A percentile compares a stretch with the other conserved stretches of the same genome.
Conservation (phyloP, 441 rosid genomes). For the Mallotus japonicus region DNA sequence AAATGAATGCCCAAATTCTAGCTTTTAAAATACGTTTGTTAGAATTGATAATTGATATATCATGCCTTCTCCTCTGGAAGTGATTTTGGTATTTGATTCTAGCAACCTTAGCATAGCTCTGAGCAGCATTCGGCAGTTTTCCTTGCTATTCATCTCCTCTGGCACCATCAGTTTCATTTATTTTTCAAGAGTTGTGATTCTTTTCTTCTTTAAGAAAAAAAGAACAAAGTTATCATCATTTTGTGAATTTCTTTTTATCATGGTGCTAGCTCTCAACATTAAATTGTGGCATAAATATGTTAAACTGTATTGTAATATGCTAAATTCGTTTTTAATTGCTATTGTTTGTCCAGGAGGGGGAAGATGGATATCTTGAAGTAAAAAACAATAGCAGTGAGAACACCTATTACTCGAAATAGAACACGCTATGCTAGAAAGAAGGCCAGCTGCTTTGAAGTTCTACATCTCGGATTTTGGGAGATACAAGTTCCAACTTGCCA, state of each 20-base stretch:
- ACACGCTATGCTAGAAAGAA: neutral
- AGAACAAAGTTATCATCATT: neutral
- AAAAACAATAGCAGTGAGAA: conserved; percentile 27
- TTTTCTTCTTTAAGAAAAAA: neutral
- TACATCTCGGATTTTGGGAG: neutral
- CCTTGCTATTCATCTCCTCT: neutral
- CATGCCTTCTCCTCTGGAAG: neutral
- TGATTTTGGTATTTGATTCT: neutral
- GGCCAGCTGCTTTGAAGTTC: neutral
- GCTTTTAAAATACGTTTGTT: neutral
- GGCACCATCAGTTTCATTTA: neutral
- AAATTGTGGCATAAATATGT: too few species aligned
- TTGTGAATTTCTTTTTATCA: neutral
- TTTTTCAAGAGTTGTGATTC: neutral
- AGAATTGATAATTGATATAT: neutral
- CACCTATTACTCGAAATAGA: conserved; percentile 5
- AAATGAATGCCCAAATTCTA: conserved; percentile 10
- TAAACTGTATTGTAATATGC: neutral
- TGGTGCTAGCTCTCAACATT: neutral
- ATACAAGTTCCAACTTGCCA: neutral
- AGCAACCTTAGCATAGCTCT: conserved; percentile 1
- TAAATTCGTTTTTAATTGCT: neutral
- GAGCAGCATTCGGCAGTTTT: neutral
- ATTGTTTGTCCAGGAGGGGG: conserved; percentile 32
- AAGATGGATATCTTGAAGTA: conserved; percentile 30